Evolutionary conservation across 768 basidiomycete genomes (phyloP).

Genomic region (Suillus weaverae): DNA sequence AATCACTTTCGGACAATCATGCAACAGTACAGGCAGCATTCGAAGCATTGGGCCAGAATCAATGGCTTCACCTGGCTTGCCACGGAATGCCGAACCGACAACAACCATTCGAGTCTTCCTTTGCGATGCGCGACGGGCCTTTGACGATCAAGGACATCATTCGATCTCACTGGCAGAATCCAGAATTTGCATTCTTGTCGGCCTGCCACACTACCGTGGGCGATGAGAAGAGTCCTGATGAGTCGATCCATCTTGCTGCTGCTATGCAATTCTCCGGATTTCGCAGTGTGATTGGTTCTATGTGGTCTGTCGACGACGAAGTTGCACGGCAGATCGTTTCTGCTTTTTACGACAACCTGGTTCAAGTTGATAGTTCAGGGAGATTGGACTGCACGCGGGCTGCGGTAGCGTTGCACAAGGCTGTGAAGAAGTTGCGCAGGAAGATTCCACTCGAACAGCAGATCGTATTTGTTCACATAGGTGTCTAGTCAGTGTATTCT

Average conservation of each 20-base stretch:
- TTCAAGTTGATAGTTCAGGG: background rate
- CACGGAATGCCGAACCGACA: conserved; percentile 33
- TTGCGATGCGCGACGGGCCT: conserved; percentile 19
- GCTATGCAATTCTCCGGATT: conserved; percentile 20
- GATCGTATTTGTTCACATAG: conserved; percentile 8
- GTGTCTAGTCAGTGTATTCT: background rate
- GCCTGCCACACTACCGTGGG: conserved; percentile 25
- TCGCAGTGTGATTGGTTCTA: background rate
- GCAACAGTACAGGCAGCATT: background rate
- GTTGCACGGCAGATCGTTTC: conserved; percentile 6
- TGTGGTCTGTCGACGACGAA: conserved; percentile 21
- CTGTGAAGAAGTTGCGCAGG: background rate
- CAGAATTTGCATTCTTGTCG: conserved; percentile 22
- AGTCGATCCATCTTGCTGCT: conserved; percentile 22
- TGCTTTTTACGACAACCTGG: background rate
- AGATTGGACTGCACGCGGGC: background rate
- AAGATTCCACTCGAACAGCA: conserved; percentile 1
- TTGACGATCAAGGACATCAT: conserved; percentile 8
- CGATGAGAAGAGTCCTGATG: conserved; percentile 16
- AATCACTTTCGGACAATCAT: background rate
- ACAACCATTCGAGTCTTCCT: conserved; percentile 21
- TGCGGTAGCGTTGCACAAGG: conserved; percentile 1
- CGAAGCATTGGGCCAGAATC: background rate
- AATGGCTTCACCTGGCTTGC: conserved; percentile 34
- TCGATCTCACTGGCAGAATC: conserved; percentile 8